These are phyloP conservation scores for Ceratocystis harringtonii DNA, from an alignment of 2,329 filamentous ascomycete species.

Conservation along the genomic window DNA sequence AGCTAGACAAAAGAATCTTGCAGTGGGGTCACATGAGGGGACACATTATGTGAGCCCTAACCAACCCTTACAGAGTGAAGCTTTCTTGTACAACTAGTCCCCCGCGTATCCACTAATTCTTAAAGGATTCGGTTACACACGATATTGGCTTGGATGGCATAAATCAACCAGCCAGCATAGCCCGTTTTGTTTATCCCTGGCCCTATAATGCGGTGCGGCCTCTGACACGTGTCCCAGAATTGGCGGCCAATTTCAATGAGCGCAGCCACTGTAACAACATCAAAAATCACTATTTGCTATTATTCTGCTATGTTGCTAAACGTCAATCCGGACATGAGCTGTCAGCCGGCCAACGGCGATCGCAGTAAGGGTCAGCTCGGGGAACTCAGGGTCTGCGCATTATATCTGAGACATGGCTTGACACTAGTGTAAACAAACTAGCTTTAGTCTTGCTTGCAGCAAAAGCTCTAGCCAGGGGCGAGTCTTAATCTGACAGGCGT, in stretches of 20 bases:
- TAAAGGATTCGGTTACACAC: slow-evolving; percentile 1
- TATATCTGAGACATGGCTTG: not conserved
- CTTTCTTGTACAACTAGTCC: not conserved
- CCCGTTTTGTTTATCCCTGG: not conserved
- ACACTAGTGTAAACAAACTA: not conserved
- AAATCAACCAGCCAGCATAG: not conserved
- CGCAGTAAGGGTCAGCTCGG: not conserved
- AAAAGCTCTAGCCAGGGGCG: too few species aligned
- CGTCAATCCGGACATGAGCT: too few species aligned
- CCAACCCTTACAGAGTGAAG: not conserved
- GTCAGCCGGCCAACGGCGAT: too few species aligned
- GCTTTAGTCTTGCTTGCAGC: too few species aligned
- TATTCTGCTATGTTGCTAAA: not conserved
- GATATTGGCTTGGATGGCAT: slow-evolving; percentile 1
- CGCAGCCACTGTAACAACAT: not conserved
- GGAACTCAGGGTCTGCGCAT: too few species aligned
- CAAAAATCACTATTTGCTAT: not conserved
- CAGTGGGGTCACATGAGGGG: slow-evolving; percentile 10
- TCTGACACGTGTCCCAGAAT: slow-evolving; percentile 1
- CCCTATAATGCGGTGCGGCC: not conserved
- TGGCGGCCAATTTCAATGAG: not conserved
- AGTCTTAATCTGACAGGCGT: not conserved
- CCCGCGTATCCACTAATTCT: not conserved
- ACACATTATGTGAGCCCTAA: not conserved
- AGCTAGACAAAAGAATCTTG: not conserved